phyloP scores from a whole-genome alignment of 2,329 filamentous ascomycete genomes.

The Ploettnerulaceae sp. region DNA sequence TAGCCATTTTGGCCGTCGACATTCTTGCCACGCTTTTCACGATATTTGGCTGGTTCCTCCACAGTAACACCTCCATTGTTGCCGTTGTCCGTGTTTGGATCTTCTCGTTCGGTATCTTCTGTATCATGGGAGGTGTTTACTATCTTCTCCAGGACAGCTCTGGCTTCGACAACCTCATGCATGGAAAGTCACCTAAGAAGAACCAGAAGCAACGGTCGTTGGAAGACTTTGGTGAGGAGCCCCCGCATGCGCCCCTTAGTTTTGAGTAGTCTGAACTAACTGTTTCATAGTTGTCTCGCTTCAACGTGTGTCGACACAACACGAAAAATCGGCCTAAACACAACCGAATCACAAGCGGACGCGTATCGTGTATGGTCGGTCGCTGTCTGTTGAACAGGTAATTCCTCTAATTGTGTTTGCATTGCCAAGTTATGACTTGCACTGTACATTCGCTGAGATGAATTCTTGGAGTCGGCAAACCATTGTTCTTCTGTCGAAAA shows the following conservation, averaged over 20 bases:
- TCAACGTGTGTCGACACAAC: slow-evolving; percentile 85
- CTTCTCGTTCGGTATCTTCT: slow-evolving; percentile 87
- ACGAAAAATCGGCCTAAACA: slow-evolving; percentile 75
- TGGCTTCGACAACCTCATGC: slow-evolving; percentile 89
- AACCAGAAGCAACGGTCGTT: slow-evolving; percentile 78
- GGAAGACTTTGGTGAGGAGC: slow-evolving; percentile 78
- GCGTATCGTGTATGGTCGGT: background rate
- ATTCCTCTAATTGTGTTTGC: background rate
- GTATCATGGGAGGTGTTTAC: slow-evolving; percentile 68
- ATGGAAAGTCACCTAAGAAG: slow-evolving; percentile 79
- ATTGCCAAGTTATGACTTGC: slow-evolving; percentile 5
- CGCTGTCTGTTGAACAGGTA: background rate
- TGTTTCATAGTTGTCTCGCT: slow-evolving; percentile 67
- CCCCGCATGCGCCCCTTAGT: background rate
- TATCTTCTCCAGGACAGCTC: slow-evolving; percentile 77
- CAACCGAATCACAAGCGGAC: background rate
- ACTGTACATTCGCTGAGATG: background rate
- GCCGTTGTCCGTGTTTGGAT: slow-evolving; percentile 86
- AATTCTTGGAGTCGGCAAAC: background rate
- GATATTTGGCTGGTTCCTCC: slow-evolving; percentile 78
- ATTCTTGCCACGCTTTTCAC: slow-evolving; percentile 81
- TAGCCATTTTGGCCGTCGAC: slow-evolving; percentile 77
- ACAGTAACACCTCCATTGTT: slow-evolving; percentile 68
- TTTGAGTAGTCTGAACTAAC: slow-evolving; percentile 43
- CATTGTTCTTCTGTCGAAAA: background rate